Base-by-base conservation (phyloP, 2,329 filamentous ascomycete species). In the Paecilomyces sp. region DNA sequence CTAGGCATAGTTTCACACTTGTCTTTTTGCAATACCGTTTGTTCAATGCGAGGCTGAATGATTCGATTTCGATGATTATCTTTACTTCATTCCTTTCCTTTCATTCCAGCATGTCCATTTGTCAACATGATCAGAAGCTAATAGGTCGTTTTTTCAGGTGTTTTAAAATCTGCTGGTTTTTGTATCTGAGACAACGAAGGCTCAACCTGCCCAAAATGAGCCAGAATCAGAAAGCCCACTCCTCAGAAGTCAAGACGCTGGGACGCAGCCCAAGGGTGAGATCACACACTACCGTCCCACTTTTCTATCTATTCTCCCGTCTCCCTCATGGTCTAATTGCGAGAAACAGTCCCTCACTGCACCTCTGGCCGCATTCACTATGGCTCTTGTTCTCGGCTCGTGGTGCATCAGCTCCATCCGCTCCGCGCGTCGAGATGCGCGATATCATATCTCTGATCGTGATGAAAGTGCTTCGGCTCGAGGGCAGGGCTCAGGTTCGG, bases 321-420 rank as follows among this genome's bases (percentile, higher is more conserved):
- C 36, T 5, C 18, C 15, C 3, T 9, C 12, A 18, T 22, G n/a
- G 41, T 2, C 31, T 33, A 33, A 33, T 1, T 11, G 11, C 11
- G 41, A 22, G 15, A n/a, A 47, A 47, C 15, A 83, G 80, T 83
- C 80, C 3, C 67, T 85, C 41, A 80, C 83, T 61, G 84, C 83
- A 2, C 85, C 85, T 4, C 76, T 85, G n/a, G 84, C 83, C n/a
- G 84, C 84, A 28, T 77, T 85, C 63, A 82, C 82, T 13, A 86
- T 87, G 84, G 85, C 84, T 15, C 72, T 81, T 55, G 68, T 87
- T 24, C 79, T 86, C 33, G 84, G 83, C 71, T 73, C 75, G 50
- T 90, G 90, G 73, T 79, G 85, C 30, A 77, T 87, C 56, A 87
- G 82, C 8, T 86, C 83, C 25, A 89, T 90, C 62, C 79, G 82